Conservation (phyloP, 2,329 filamentous ascomycete species). For the Alternaria sp. region DNA sequence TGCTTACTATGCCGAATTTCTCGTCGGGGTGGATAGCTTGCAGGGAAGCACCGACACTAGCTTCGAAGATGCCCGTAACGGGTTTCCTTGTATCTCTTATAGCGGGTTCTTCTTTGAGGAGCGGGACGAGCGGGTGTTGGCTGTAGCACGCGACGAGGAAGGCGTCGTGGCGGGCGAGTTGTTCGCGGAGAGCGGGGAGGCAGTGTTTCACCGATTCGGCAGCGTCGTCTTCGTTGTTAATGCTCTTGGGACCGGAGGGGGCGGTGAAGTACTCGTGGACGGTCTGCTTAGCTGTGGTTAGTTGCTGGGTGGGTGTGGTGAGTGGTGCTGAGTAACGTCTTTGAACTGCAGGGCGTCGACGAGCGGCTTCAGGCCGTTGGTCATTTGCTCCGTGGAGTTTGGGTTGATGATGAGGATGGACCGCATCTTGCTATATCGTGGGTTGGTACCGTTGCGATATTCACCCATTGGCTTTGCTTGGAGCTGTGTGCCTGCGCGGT, state of each 20-base stretch:
- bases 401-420: slow-evolving; percentile 77
- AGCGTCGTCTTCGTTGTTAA: slow-evolving; percentile 77
- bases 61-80: slow-evolving; percentile 87
- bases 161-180: slow-evolving; percentile 66
- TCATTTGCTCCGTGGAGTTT: slow-evolving; percentile 78
- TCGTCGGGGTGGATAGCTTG: slow-evolving; percentile 58
- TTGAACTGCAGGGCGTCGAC: slow-evolving; percentile 53
- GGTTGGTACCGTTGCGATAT: slow-evolving; percentile 23
- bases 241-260: slow-evolving; percentile 71
- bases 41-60: slow-evolving; percentile 71
- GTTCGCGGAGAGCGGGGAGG: slow-evolving; percentile 59
- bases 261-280: slow-evolving; percentile 70
- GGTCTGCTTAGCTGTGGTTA: slow-evolving; percentile 52
- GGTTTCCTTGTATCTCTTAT: slow-evolving; percentile 53
- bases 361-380: slow-evolving; percentile 64
- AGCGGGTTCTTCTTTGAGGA: slow-evolving; percentile 58
- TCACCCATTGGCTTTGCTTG: slow-evolving; percentile 30
- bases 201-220: slow-evolving; percentile 67
- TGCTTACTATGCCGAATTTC: slow-evolving; percentile 86
- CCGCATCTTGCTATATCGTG: slow-evolving; percentile 42
- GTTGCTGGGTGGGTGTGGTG: slow-evolving; percentile 43
- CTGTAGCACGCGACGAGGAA: slow-evolving; percentile 90
- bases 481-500: neutral
- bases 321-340: slow-evolving; percentile 48
- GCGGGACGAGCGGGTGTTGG: slow-evolving; percentile 75